phyloP scores from a whole-genome alignment of 768 basidiomycete genomes.

The Podaxis sp. region DNA sequence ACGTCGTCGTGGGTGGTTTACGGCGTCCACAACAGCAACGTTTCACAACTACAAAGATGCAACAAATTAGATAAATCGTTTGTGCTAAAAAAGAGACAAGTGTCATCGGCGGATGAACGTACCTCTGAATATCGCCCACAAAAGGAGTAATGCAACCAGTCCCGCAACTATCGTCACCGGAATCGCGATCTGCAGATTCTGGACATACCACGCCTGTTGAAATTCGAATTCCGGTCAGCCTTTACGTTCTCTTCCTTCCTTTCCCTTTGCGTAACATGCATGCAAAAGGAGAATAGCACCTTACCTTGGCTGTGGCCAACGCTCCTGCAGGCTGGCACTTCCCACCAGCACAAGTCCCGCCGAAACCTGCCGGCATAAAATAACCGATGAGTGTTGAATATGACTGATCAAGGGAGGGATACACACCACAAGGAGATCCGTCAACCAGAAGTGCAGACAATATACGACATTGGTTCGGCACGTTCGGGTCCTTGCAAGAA shows the following conservation, averaged over 20 bases:
- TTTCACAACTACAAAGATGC: slow-evolving; percentile 29
- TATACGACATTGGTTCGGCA: slow-evolving; percentile 61
- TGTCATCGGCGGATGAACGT: slow-evolving; percentile 20
- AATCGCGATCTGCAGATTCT: slow-evolving; percentile 78
- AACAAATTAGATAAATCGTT: slow-evolving; percentile 15
- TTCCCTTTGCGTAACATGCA: not conserved
- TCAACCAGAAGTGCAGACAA: slow-evolving; percentile 73
- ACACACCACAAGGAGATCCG: slow-evolving; percentile 81
- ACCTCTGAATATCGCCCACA: slow-evolving; percentile 52
- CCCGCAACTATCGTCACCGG: slow-evolving; percentile 75
- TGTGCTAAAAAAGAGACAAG: slow-evolving; percentile 7
- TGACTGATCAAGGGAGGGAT: not conserved
- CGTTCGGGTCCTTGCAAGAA: slow-evolving; percentile 72
- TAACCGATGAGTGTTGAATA: not conserved
- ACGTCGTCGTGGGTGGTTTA: slow-evolving; percentile 19
- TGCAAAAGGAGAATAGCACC: slow-evolving; percentile 8
- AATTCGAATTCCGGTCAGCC: slow-evolving; percentile 11
- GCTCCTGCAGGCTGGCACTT: slow-evolving; percentile 60
- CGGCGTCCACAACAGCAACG: slow-evolving; percentile 32
- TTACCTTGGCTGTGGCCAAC: slow-evolving; percentile 62
- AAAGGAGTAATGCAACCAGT: slow-evolving; percentile 55
- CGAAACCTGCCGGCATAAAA: slow-evolving; percentile 48
- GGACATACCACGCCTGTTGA: slow-evolving; percentile 66
- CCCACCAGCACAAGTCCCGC: slow-evolving; percentile 64
- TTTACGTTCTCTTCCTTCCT: slow-evolving; percentile 9